These are phyloP conservation scores for Neospermospora avenae DNA, from an alignment of 2,329 filamentous ascomycete species.

Conservation along the genomic window DNA sequence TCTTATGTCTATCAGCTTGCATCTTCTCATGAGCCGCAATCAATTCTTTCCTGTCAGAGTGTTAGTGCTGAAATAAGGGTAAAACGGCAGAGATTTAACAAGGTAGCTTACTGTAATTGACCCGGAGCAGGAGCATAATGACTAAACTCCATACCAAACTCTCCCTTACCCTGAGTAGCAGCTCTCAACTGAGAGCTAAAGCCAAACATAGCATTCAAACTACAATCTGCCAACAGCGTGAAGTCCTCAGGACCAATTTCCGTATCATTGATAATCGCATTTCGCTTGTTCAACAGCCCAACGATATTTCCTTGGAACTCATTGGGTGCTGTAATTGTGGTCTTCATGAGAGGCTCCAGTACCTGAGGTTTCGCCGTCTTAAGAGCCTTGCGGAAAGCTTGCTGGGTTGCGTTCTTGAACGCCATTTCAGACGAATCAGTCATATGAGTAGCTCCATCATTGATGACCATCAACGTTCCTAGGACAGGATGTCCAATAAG, in stretches of 20 bases:
- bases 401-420: conserved; percentile 91
- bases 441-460: conserved; percentile 94
- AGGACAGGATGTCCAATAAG: conserved; percentile 91
- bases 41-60: conserved; percentile 54
- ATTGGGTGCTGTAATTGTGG: conserved; percentile 88
- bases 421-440: conserved; percentile 97
- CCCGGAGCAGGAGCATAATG: conserved; percentile 86
- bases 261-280: conserved; percentile 90
- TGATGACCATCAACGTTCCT: conserved; percentile 85
- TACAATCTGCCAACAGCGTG: conserved; percentile 86
- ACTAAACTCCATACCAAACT: conserved; percentile 98
- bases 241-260: conserved; percentile 95
- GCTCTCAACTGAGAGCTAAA: conserved; percentile 89
- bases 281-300: conserved; percentile 93
- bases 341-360: conserved; percentile 97
- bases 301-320: conserved; percentile 98
- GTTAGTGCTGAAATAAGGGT: background rate
- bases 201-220: conserved; percentile 95
- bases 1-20: conserved; percentile 50
- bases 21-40: conserved; percentile 66
- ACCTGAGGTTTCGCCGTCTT: conserved; percentile 75
- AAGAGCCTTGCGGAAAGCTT: conserved; percentile 96
- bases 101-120: conserved; percentile 76
- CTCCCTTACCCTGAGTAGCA: conserved; percentile 95
- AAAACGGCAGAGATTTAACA: background rate